Evolutionary conservation across 306 rosid species (phyloP).

Genomic region (Prinsepia uniflora): DNA sequence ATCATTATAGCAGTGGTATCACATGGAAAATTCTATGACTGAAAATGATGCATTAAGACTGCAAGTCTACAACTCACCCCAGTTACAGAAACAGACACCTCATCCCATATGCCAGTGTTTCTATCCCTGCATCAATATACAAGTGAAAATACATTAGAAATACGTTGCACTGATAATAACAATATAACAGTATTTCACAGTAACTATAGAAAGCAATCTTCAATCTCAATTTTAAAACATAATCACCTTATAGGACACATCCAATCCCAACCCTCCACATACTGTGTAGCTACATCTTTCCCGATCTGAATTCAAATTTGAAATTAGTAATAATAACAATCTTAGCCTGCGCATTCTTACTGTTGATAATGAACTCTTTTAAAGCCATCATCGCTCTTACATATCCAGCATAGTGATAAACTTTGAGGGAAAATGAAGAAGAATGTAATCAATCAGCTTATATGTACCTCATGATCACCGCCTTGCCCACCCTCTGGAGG

Average conservation of each 20-base stretch:
- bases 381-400: constrained; percentile 19
- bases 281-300: constrained; percentile 88
- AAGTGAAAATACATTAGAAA: constrained; percentile 23
- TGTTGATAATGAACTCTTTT: constrained; percentile 1
- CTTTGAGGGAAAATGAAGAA: neutral
- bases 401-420: neutral
- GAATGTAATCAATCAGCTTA: constrained; percentile 7
- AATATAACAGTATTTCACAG: neutral
- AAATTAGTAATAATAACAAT: constrained; percentile 11
- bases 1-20: neutral
- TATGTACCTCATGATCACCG: constrained; percentile 86
- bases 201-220: constrained; percentile 4
- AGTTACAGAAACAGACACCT: constrained; percentile 65
- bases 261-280: constrained; percentile 99
- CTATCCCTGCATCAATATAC: constrained; percentile 65
- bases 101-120: constrained; percentile 99
- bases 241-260: constrained; percentile 94
- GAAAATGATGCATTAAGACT: constrained; percentile 18
- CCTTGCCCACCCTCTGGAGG: constrained; percentile 89
- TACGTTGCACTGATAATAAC: neutral
- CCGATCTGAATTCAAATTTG: constrained; percentile 56
- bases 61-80: constrained; percentile 67
- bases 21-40: constrained; percentile 11
- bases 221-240: constrained; percentile 15
- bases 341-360: constrained; percentile 12